Evolutionary conservation across 176 grass and related monocot genomes (phyloP).

Genomic region (Avena atlantica): DNA sequence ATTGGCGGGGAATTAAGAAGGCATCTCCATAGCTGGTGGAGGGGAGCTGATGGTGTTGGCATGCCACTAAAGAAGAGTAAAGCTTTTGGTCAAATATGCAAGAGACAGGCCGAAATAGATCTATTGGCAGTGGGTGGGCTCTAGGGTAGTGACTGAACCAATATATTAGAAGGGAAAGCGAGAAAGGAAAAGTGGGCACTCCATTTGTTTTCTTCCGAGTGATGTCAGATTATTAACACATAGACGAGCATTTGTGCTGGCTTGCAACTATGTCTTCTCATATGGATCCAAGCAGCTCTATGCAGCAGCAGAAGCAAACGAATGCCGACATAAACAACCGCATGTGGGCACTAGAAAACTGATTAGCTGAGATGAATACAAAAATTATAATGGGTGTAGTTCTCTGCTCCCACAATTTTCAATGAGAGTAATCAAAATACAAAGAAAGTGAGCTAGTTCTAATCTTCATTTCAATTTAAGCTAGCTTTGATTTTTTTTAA

Average conservation of each 20-base stretch:
- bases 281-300: constrained; percentile 36
- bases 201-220: constrained; percentile 39
- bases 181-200: constrained; percentile 30
- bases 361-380: constrained; percentile 18
- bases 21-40: constrained; percentile 47
- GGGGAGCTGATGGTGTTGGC: constrained; percentile 47
- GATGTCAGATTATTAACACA: constrained; percentile 49
- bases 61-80: constrained; percentile 52
- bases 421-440: background rate
- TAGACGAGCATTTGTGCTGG: constrained; percentile 43
- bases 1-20: constrained; percentile 55
- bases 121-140: constrained; percentile 40
- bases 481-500: background rate
- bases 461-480: background rate
- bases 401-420: background rate
- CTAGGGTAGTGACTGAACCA: constrained; percentile 58
- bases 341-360: constrained; percentile 27
- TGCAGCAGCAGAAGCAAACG: constrained; percentile 7
- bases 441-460: background rate
- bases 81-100: constrained; percentile 52
- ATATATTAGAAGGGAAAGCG: constrained; percentile 42
- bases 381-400: background rate
- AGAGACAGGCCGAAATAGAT: constrained; percentile 45
- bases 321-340: constrained; percentile 20
- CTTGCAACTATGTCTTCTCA: constrained; percentile 37